phyloP scores from a whole-genome alignment of 768 basidiomycete genomes.

The Phlebiopsis flavidoalba region DNA sequence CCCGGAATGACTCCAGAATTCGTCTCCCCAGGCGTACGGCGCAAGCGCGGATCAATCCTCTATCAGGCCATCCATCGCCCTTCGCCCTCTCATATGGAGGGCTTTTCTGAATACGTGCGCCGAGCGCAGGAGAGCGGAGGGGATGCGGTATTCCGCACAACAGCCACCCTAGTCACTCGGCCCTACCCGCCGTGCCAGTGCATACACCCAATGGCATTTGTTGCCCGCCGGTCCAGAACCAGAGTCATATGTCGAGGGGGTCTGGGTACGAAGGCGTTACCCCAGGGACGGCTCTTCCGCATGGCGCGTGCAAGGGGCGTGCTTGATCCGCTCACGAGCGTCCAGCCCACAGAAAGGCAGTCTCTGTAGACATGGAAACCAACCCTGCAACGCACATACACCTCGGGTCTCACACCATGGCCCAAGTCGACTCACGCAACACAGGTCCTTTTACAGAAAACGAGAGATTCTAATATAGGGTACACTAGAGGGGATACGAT shows the following conservation, averaged over 20 bases:
- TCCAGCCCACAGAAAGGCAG: no score
- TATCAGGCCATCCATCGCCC: background rate
- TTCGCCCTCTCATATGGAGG: background rate
- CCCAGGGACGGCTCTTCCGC: background rate
- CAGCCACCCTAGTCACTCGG: background rate
- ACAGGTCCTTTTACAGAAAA: background rate
- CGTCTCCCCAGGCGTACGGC: constrained; percentile 1
- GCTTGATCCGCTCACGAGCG: no score
- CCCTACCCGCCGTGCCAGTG: background rate
- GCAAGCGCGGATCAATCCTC: constrained; percentile 9
- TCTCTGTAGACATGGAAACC: background rate
- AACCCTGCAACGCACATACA: background rate
- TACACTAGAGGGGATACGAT: constrained; percentile 8
- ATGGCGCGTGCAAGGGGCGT: no score
- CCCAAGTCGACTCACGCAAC: background rate
- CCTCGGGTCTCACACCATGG: background rate
- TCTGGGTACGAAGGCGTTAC: background rate
- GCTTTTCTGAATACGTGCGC: background rate
- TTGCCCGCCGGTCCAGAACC: background rate
- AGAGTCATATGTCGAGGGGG: background rate
- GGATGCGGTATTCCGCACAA: constrained; percentile 3
- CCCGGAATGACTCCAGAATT: constrained; percentile 5
- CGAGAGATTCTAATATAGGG: constrained; percentile 7
- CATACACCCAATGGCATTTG: background rate
- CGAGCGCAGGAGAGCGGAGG: constrained; percentile 3